Evolutionary conservation across 2,329 filamentous ascomycete genomes (phyloP).

Genomic region (Chaetomiaceae sp.): DNA sequence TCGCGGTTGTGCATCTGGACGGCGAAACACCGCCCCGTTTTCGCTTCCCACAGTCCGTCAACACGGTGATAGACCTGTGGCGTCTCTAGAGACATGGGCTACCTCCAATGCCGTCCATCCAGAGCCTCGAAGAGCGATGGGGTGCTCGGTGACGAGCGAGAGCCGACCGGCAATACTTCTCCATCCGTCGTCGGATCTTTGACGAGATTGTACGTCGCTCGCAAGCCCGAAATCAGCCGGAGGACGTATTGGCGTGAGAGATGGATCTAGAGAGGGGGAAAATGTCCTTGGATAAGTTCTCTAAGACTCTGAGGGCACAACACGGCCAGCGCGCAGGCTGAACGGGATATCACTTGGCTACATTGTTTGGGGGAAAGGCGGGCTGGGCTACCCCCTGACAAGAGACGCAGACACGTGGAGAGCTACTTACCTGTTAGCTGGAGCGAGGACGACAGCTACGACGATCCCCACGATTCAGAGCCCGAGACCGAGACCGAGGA

Average conservation of each 20-base stretch:
- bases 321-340: background rate
- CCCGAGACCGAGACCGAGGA: too few relatives aligned
- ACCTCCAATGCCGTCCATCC: background rate
- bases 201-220: background rate
- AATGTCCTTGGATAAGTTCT: background rate
- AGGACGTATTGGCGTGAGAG: background rate
- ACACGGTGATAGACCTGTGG: background rate
- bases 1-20: background rate
- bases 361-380: too few relatives aligned
- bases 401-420: too few relatives aligned
- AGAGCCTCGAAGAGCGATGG: background rate
- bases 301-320: background rate
- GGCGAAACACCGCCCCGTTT: background rate
- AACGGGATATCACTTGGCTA: background rate
- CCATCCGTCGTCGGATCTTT: background rate
- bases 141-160: background rate
- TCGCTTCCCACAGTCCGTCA: conserved; percentile 1
- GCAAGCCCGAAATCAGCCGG: background rate
- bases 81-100: background rate
- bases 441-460: too few relatives aligned
- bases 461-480: too few relatives aligned
- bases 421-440: too few relatives aligned
- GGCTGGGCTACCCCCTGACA: too few relatives aligned
- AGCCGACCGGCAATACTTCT: conserved; percentile 1
- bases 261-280: background rate